Percentiles rank a stretch among this genome's conserved stretches.
Evolutionary conservation across 2,329 filamentous ascomycete species (phyloP).

Genomic region (Ascochyta koolunga): DNA sequence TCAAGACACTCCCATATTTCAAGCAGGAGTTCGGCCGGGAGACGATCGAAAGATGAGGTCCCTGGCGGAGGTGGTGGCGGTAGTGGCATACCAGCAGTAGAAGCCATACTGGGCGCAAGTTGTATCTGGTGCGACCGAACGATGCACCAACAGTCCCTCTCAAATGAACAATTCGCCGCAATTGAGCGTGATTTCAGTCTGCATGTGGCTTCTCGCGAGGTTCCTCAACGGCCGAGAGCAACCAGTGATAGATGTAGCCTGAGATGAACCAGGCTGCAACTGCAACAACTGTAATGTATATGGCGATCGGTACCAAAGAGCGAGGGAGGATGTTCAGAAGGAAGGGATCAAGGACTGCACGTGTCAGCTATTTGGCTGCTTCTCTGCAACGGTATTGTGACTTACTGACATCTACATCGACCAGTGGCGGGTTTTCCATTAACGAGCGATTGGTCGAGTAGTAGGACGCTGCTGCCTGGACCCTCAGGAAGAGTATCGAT

Average conservation of each 20-base stretch:
- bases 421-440: constrained; percentile 76
- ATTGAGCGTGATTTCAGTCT: constrained; percentile 31
- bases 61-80: constrained; percentile 11
- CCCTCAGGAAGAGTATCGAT: constrained; percentile 72
- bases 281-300: constrained; percentile 70
- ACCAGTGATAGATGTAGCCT: constrained; percentile 47
- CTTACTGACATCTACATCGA: constrained; percentile 73
- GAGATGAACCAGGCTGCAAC: constrained; percentile 59
- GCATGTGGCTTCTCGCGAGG: constrained; percentile 36
- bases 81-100: constrained; percentile 27
- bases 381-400: not conserved
- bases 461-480: constrained; percentile 82
- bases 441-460: constrained; percentile 75
- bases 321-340: constrained; percentile 77
- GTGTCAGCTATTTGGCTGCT: constrained; percentile 19
- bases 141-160: not conserved
- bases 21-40: constrained; percentile 56
- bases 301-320: constrained; percentile 74
- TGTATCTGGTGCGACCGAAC: not conserved
- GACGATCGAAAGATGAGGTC: constrained; percentile 41
- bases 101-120: constrained; percentile 26
- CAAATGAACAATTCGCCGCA: not conserved
- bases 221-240: constrained; percentile 29
- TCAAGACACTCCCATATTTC: constrained; percentile 52
- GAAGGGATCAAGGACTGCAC: constrained; percentile 80